Base-by-base conservation (phyloP, 139 green algal species). In the Coelastrella sp. region DNA sequence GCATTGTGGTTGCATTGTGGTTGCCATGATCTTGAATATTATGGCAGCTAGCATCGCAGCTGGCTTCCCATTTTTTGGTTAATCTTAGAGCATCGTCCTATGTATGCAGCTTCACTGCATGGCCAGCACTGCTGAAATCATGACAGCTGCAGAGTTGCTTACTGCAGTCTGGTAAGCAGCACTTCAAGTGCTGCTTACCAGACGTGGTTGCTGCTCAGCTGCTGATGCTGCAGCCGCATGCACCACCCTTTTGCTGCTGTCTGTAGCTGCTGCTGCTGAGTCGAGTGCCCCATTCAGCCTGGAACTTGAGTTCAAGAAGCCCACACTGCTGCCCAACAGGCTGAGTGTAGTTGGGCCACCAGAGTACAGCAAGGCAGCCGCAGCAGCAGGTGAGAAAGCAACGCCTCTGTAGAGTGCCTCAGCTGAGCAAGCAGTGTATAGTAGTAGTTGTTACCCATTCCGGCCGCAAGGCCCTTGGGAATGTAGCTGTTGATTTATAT, bases 221-320 rank as follows among this genome's bases (percentile, higher is more conserved):
- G n/a, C n/a, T 49, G 35, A 84, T 14, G 35, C 78, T 35, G 8
- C 22, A 7, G 78, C 78, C 14, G 8, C 78, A 27, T 63, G 22
- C 12, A 12, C 78, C 8, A 12, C 78, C 20, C 12, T 63, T 1
- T 72, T 8, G n/a, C 17, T n/a, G n/a, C n/a, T 76, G 17, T 14
- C 8, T 25, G 35, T 56, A 82, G 84, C 84, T 56, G 68, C 35
- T 82, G 73, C 58, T 58, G 73, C 22, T 4, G 59, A 35, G 60
- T 60, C 35, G 4, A 6, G 27, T 49, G 74, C 78, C 7, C 87
- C 87, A 7, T 87, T 83, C 10, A 56, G 5, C 17, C 78, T 91
- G 0, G 78, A 83, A 63, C 63, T 91, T 8, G 87, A 91, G 78
- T 91, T 91, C 87, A 91, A 91, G 75, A 91, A 91, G 78, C 87